Evolutionary conservation across 2,329 filamentous ascomycete genomes (phyloP).

Genomic region (Trichoderma harzianum): DNA sequence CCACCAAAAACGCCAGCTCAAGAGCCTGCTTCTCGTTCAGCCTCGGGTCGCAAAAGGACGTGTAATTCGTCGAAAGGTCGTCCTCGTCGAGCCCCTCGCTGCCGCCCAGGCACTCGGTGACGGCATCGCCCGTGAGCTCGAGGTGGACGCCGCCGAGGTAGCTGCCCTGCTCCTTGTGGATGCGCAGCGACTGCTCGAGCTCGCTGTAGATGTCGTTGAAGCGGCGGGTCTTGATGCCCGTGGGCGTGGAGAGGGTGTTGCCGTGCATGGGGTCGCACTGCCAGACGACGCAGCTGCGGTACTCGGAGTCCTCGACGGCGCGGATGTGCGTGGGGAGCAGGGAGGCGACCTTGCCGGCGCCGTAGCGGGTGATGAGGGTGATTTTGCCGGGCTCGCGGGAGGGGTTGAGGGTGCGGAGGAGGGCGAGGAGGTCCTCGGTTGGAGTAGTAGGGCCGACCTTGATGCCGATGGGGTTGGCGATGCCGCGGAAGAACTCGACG

Average conservation of each 20-base stretch:
- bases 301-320: conserved; percentile 77
- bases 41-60: conserved; percentile 90
- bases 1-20: conserved; percentile 89
- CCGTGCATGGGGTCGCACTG: conserved; percentile 99
- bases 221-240: conserved; percentile 85
- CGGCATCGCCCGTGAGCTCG: conserved; percentile 90
- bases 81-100: conserved; percentile 84
- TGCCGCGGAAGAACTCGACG: conserved; percentile 95
- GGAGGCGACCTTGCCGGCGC: conserved; percentile 68
- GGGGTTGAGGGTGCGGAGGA: conserved; percentile 87
- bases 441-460: conserved; percentile 91
- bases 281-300: conserved; percentile 72
- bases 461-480: conserved; percentile 93
- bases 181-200: conserved; percentile 74
- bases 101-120: conserved; percentile 93
- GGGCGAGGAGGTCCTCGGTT: conserved; percentile 66
- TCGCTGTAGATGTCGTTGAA: conserved; percentile 90
- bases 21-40: conserved; percentile 97
- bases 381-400: conserved; percentile 81
- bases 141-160: conserved; percentile 93
- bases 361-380: conserved; percentile 94
- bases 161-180: conserved; percentile 79
- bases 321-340: conserved; percentile 83
- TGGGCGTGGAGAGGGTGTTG: conserved; percentile 64
- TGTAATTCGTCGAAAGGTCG: conserved; percentile 86